Evolutionary conservation across 2,329 filamentous ascomycete species (phyloP), one percentile per base, ranked within the genome.

Genomic region (Curvularia verruculosa): DNA sequence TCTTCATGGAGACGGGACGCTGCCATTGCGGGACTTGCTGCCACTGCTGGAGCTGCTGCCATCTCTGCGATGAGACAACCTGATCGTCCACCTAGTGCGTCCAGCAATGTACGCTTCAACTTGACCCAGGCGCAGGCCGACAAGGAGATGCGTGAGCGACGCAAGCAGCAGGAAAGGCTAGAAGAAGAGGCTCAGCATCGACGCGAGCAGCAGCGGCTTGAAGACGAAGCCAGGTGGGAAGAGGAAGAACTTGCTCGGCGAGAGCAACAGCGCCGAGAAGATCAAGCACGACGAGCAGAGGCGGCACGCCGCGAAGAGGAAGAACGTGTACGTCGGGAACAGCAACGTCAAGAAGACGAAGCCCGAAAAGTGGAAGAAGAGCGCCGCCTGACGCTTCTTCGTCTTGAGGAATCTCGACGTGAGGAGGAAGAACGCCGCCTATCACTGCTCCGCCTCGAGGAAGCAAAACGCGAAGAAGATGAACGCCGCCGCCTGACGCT

Each of bases 51-150:
- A 29, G 76, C 72, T n/a, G 78, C 74, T 36, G 78, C 76, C 10
- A 58, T 78, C 15, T 74, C 74, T 44, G 67, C 67, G 63, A 68
- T 24, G 69, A 71, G 58, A 46, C 48, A 50, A 15, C 39, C 41
- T 19, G 54, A 57, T 36, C 54, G 57, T 8, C 65, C 64, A 1
- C 54, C 66, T 10, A 72, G 68, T 52, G 71, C 70, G 21, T 68
- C 76, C 15, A 78, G 78, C 8, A 81, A 79, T 57, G 85, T 87
- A 7, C 81, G 83, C 52, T 87, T 87, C 61, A 80, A 83, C 36
- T 67, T 87, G 48, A 86, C 84, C 0, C 77, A 85, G 45, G 83
- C 85, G 66, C 83, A 86, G 70, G 77, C 75, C 34, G 77, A 81
- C 28, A 82, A 81, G 51, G 83, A 84, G 52, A 67, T 73, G 28